Percentiles rank a stretch among this genome's conserved stretches.
Conservation (phyloP, 371 early-diverging fungal genomes). For the Spraguea lophii region DNA sequence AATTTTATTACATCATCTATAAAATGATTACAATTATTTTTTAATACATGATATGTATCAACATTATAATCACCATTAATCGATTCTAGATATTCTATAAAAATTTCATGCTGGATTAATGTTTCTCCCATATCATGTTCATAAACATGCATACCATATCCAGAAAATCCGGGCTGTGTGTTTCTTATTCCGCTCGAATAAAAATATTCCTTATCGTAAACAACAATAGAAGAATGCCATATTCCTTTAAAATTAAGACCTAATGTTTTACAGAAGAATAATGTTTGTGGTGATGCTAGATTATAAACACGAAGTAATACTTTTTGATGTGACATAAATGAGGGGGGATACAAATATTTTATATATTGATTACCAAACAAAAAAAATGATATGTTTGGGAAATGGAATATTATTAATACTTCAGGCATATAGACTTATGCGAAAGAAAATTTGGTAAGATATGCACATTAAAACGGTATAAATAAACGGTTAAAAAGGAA, state of each 20-base stretch:
- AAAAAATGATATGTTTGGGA: too few relatives aligned
- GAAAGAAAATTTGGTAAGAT: too few relatives aligned
- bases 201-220: constrained; percentile 38
- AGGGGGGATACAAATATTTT: too few relatives aligned
- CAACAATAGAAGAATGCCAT: constrained; percentile 44
- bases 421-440: too few relatives aligned
- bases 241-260: constrained; percentile 30
- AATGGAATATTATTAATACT: too few relatives aligned
- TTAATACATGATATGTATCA: constrained; percentile 36
- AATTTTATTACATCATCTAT: constrained; percentile 20
- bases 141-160: constrained; percentile 21
- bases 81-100: constrained; percentile 24
- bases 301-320: too few relatives aligned
- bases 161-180: constrained; percentile 15
- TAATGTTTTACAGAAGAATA: too few relatives aligned
- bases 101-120: constrained; percentile 12
- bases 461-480: too few relatives aligned
- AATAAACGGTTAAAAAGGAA: too few relatives aligned
- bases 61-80: constrained; percentile 14
- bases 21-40: constrained; percentile 46
- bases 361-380: too few relatives aligned
- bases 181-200: constrained; percentile 23
- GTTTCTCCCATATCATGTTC: constrained; percentile 32
- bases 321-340: too few relatives aligned
- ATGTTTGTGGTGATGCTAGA: too few relatives aligned